phyloP scores from a whole-genome alignment of 495 filamentous ascomycete genomes.

The Penicillium salamii region DNA sequence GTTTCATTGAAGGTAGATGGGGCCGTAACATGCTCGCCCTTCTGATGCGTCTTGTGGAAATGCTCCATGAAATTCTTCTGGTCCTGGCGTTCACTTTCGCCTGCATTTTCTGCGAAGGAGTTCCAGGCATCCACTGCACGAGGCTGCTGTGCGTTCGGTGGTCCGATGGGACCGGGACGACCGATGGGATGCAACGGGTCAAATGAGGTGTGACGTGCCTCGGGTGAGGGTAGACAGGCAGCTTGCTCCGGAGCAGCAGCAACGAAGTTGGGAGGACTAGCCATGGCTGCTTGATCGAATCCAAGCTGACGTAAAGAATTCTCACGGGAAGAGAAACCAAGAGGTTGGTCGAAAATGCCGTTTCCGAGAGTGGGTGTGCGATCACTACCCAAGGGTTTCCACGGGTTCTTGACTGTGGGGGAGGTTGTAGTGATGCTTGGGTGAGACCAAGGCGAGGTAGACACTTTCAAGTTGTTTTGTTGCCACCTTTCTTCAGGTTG shows the following conservation, averaged over 20 bases:
- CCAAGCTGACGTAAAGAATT: slow-evolving; percentile 37
- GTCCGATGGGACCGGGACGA: slow-evolving; percentile 52
- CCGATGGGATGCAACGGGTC: slow-evolving; percentile 38
- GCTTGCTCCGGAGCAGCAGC: slow-evolving; percentile 33
- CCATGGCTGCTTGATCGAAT: slow-evolving; percentile 38
- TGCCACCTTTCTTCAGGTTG: neutral
- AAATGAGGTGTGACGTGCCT: slow-evolving; percentile 33
- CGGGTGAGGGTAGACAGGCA: slow-evolving; percentile 34
- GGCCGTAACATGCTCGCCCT: neutral
- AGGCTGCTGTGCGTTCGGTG: slow-evolving; percentile 40
- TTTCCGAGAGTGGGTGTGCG: slow-evolving; percentile 70
- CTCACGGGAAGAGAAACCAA: slow-evolving; percentile 47
- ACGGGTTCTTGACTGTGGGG: slow-evolving; percentile 58
- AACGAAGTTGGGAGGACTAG: slow-evolving; percentile 34
- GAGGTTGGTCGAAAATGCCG: slow-evolving; percentile 69
- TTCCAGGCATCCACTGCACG: slow-evolving; percentile 47
- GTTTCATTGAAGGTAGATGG: slow-evolving; percentile 50
- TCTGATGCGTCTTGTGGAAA: slow-evolving; percentile 51
- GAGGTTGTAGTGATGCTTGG: slow-evolving; percentile 32
- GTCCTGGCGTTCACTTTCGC: slow-evolving; percentile 43
- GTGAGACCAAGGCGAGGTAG: slow-evolving; percentile 39
- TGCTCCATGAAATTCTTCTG: slow-evolving; percentile 26
- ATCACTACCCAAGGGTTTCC: slow-evolving; percentile 71
- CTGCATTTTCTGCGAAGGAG: slow-evolving; percentile 42
- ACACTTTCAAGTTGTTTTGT: slow-evolving; percentile 32